Base-by-base conservation (phyloP, 2,329 filamentous ascomycete genomes). In the Trichothecium roseum region DNA sequence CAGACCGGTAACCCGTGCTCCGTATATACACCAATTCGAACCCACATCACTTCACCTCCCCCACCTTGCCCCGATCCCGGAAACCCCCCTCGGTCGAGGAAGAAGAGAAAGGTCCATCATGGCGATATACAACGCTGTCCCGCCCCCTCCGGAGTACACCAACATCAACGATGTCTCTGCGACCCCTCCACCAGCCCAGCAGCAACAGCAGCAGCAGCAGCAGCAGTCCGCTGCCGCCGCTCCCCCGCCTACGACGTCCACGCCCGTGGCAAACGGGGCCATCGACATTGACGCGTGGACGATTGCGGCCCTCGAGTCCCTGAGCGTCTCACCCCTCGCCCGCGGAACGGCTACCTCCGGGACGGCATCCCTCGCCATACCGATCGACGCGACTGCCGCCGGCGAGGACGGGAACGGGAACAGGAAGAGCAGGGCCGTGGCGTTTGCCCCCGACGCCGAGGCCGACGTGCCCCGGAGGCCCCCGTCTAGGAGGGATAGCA, bases 201-300 rank as follows among this genome's bases (percentile, higher is more conserved):
- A 13, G 32, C 22, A 28, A n/a, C 26, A 28, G 26, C 26, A n/a
- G n/a, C n/a, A n/a, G n/a, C n/a, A n/a, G n/a, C n/a, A n/a, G n/a
- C n/a, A n/a, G n/a, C n/a, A n/a, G n/a, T 15, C 16, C 13, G 9
- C 18, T 14, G 8, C 24, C 26, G 22, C 28, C 27, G 9, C 12
- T 15, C 20, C 15, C 4, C 29, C 18, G 15, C 16, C 28, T 22
- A 16, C 37, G 24, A 34, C 38, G 35, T 34, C 40, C 36, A 46
- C 54, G 34, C 28, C 40, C 13, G 39, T 34, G 16, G 20, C 4
- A 8, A 16, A 37, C 43, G 29, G 36, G 37, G 35, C 34, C 35
- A 62, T 74, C 36, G 73, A 81, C 41, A 77, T 84, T 40, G 79
- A 80, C 42, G 68, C 76, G 24, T 84, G 81, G 81, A 78, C 78